Conservation (phyloP, 257 asterid genomes). For the Nicotiana tomentosiformis region DNA sequence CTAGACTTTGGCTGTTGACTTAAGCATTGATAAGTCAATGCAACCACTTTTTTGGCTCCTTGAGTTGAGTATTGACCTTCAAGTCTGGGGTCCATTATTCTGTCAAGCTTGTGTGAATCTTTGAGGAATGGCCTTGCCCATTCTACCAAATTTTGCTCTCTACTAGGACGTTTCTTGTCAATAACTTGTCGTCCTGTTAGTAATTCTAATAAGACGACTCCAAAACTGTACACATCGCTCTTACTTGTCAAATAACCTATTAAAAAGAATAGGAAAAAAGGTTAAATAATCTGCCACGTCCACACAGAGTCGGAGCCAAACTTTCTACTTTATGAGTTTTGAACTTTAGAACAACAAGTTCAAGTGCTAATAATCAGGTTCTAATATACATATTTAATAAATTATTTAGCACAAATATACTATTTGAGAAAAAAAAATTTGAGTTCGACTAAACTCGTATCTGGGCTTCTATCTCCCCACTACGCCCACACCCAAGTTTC, state of each 20-base stretch:
- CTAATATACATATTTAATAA: too few relatives aligned
- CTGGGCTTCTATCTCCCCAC: too few relatives aligned
- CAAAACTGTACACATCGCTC: slow-evolving; percentile 74
- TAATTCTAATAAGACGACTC: slow-evolving; percentile 67
- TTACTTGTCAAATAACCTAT: slow-evolving; percentile 66
- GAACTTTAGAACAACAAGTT: too few relatives aligned
- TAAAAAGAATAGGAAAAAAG: not conserved
- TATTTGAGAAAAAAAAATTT: too few relatives aligned
- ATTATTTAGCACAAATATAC: too few relatives aligned
- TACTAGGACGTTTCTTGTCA: slow-evolving; percentile 47
- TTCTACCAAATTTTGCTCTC: slow-evolving; percentile 61
- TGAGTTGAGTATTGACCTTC: slow-evolving; percentile 60
- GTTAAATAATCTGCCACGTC: not conserved
- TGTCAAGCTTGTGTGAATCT: slow-evolving; percentile 50
- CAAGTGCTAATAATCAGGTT: too few relatives aligned
- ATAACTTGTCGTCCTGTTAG: slow-evolving; percentile 53
- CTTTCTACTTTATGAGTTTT: too few relatives aligned
- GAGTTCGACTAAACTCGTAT: too few relatives aligned
- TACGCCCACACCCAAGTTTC: too few relatives aligned
- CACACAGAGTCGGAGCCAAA: too few relatives aligned
- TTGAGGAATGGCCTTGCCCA: slow-evolving; percentile 71
- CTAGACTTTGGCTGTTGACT: slow-evolving; percentile 48
- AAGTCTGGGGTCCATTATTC: slow-evolving; percentile 55
- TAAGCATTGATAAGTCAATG: slow-evolving; percentile 61
- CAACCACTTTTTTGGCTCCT: slow-evolving; percentile 64